Percentiles rank a stretch among this genome's conserved stretches.
phyloP scores from a whole-genome alignment of 345 rosid genomes.

The Citrus maxima region DNA sequence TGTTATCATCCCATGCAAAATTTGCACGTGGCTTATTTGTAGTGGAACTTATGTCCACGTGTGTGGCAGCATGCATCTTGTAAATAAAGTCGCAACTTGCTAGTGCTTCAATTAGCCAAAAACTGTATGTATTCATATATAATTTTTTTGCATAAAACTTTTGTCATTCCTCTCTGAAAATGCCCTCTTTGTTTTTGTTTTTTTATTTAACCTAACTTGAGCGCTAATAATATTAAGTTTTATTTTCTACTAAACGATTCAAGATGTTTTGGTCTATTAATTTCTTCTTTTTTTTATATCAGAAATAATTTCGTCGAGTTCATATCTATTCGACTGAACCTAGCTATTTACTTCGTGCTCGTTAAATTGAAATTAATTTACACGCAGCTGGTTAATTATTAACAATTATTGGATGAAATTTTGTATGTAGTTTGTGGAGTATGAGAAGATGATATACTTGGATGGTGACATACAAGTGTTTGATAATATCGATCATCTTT shows the following conservation, averaged over 20 bases:
- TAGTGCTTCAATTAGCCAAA: neutral
- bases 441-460: constrained; percentile 59
- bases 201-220: neutral
- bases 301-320: neutral
- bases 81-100: neutral
- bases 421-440: constrained; percentile 50
- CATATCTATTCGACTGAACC: neutral
- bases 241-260: no score
- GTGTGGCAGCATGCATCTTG: neutral
- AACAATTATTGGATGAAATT: neutral
- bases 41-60: neutral
- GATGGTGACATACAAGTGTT: constrained; percentile 76
- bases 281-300: no score
- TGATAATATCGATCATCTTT: constrained; percentile 57
- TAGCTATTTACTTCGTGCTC: neutral
- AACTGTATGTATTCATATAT: neutral
- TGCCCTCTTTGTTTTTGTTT: neutral
- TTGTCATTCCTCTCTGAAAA: neutral
- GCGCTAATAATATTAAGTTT: no score
- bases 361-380: neutral
- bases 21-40: neutral
- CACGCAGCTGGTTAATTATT: neutral
- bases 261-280: no score
- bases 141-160: neutral
- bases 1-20: constrained; percentile 10